Evolutionary conservation across 495 filamentous ascomycete species (phyloP).

Genomic region (Penicillium egyptiacum): DNA sequence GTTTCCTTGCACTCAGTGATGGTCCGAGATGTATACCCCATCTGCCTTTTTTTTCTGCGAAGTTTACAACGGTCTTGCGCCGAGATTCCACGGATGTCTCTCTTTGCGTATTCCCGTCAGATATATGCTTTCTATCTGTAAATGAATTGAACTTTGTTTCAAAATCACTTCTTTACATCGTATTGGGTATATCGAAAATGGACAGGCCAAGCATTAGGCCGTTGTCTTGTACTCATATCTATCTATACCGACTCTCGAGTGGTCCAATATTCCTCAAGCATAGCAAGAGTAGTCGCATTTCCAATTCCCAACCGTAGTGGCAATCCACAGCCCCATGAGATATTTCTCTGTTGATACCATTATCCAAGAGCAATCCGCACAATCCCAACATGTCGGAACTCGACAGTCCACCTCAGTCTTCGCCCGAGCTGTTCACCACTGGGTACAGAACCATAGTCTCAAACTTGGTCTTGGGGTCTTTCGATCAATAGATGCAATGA

Average conservation of each 20-base stretch:
- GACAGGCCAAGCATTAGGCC: not conserved
- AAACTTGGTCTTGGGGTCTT: too few relatives aligned
- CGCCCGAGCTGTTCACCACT: too few relatives aligned
- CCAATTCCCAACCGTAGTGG: not conserved
- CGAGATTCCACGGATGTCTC: not conserved
- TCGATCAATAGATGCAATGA: too few relatives aligned
- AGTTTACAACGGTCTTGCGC: constrained; percentile 14
- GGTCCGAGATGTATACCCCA: constrained; percentile 42
- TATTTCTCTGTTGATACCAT: not conserved
- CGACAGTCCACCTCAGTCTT: too few relatives aligned
- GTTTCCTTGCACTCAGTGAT: constrained; percentile 21
- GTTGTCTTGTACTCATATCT: not conserved
- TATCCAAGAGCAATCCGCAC: not conserved
- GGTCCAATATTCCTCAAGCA: too few relatives aligned
- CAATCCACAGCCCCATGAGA: not conserved
- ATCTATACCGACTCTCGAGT: not conserved
- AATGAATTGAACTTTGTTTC: constrained; percentile 5
- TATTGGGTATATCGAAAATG: not conserved
- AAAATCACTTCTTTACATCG: not conserved
- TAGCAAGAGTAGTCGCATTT: too few relatives aligned
- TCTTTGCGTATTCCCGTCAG: constrained; percentile 7
- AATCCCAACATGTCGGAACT: too few relatives aligned
- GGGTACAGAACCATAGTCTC: too few relatives aligned
- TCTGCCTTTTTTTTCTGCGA: constrained; percentile 17
- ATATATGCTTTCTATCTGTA: constrained; percentile 9